Evolutionary conservation across 352 stramenopile genomes (phyloP).

Genomic region (Saprolegnia diclina): DNA sequence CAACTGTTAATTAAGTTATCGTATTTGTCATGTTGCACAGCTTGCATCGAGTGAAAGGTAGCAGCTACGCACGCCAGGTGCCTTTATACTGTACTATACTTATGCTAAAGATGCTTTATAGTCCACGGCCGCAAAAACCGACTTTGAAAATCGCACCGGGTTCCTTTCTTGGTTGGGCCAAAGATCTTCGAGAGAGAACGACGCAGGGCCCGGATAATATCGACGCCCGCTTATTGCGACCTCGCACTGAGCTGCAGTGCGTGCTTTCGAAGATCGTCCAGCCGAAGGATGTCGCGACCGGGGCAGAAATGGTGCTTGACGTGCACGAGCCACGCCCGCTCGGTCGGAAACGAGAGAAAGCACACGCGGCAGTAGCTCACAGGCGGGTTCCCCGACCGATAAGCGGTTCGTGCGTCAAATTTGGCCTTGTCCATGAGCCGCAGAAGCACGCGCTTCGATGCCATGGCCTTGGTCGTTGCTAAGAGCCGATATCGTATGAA

Average conservation of each 20-base stretch:
- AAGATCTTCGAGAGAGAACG: too few species aligned
- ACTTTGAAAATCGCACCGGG: too few species aligned
- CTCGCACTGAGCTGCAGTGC: not conserved
- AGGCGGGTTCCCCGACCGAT: constrained; percentile 1
- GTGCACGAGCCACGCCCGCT: constrained; percentile 13
- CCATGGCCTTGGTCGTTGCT: constrained; percentile 4
- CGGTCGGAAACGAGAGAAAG: not conserved
- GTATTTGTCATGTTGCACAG: not conserved
- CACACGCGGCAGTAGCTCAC: constrained; percentile 12
- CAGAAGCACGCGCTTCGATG: constrained; percentile 14
- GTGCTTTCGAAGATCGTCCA: not conserved
- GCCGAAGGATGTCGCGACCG: constrained; percentile 4
- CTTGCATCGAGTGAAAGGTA: not conserved
- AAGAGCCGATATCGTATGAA: not conserved
- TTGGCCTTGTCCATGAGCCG: constrained; percentile 6
- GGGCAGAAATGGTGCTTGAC: not conserved
- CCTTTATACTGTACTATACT: too few species aligned
- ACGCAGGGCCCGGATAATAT: too few species aligned
- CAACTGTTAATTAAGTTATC: too few species aligned
- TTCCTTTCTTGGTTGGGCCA: too few species aligned
- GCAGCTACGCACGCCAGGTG: too few species aligned
- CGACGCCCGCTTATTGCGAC: too few species aligned
- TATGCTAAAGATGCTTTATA: too few species aligned
- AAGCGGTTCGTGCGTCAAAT: not conserved
- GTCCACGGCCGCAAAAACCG: too few species aligned